A percentile compares a stretch with the other conserved stretches of the same genome.
phyloP scores from a whole-genome alignment of 805 yeast genomes.

The Tanozyma kutaoensis region DNA sequence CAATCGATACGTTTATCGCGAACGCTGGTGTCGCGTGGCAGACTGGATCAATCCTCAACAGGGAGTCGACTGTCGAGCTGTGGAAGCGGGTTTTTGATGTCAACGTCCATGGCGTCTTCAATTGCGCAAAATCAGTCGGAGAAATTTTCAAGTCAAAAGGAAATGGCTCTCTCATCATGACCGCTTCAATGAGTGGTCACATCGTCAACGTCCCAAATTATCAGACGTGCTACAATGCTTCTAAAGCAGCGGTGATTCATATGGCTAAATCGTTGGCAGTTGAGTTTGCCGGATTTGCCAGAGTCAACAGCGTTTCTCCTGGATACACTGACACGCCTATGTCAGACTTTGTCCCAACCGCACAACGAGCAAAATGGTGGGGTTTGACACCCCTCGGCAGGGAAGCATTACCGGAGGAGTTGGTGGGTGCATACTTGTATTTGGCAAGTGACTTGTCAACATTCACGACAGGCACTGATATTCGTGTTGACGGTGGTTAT shows the following conservation, averaged over 20 bases:
- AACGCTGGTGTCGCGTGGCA: constrained; percentile 65
- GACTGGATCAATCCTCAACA: constrained; percentile 25
- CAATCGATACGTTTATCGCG: constrained; percentile 73
- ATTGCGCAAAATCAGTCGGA: constrained; percentile 64
- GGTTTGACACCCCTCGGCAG: constrained; percentile 11
- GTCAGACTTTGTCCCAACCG: constrained; percentile 9
- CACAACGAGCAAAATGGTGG: constrained; percentile 11
- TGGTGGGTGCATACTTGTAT: constrained; percentile 11
- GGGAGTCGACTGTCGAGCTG: constrained; percentile 34
- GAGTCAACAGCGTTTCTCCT: constrained; percentile 10
- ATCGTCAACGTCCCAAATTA: not conserved
- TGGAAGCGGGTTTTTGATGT: constrained; percentile 62
- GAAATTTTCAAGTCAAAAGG: constrained; percentile 60
- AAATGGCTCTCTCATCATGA: constrained; percentile 6
- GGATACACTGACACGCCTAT: constrained; percentile 10
- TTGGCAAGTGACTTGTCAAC: constrained; percentile 31
- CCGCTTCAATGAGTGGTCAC: not conserved
- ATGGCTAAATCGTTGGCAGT: constrained; percentile 11
- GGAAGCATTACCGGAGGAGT: constrained; percentile 10
- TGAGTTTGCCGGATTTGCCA: constrained; percentile 10
- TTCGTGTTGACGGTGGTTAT: constrained; percentile 18
- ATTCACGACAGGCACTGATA: constrained; percentile 31
- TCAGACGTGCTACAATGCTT: constrained; percentile 5
- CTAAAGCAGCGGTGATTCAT: constrained; percentile 10
- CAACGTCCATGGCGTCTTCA: constrained; percentile 16